Percentiles rank a stretch among this genome's conserved stretches.
phyloP scores from a whole-genome alignment of 768 basidiomycete genomes.

The Naganishia vaughanmartiniae region DNA sequence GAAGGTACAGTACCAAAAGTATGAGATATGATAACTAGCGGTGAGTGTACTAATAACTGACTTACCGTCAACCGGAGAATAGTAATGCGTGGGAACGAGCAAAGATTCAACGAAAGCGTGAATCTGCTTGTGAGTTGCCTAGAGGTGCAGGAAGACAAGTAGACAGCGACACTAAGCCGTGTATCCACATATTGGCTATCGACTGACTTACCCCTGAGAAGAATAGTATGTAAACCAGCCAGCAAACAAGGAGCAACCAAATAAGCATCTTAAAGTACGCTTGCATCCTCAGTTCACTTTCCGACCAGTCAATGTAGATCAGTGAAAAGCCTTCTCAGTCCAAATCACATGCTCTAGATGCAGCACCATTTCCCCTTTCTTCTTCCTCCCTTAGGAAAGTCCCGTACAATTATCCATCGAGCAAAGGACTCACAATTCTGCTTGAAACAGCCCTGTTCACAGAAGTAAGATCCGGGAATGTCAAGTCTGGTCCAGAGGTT shows the following conservation, averaged over 20 bases:
- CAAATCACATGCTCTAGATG: neutral
- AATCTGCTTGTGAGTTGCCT: slow-evolving; percentile 45
- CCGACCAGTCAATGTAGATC: neutral
- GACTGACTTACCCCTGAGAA: slow-evolving; percentile 42
- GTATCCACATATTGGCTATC: too few species aligned
- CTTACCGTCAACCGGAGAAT: slow-evolving; percentile 61
- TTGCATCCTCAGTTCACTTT: neutral
- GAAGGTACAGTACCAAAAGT: neutral
- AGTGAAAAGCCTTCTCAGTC: neutral
- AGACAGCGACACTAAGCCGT: too few species aligned
- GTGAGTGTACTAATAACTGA: slow-evolving; percentile 38
- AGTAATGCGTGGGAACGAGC: slow-evolving; percentile 11
- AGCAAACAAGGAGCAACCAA: neutral
- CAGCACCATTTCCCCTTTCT: neutral
- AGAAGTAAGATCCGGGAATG: slow-evolving; percentile 62
- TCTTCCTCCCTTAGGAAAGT: neutral
- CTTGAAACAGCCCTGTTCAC: slow-evolving; percentile 95
- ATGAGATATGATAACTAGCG: neutral
- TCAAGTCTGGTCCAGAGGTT: slow-evolving; percentile 44
- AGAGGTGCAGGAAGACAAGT: neutral
- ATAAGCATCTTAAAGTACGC: neutral
- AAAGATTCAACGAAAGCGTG: slow-evolving; percentile 45
- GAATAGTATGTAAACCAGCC: neutral
- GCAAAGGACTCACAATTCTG: slow-evolving; percentile 67
- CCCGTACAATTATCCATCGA: neutral